Conservation (phyloP, 192 early-diverging fungal species). For the Backusella liffmaniae region DNA sequence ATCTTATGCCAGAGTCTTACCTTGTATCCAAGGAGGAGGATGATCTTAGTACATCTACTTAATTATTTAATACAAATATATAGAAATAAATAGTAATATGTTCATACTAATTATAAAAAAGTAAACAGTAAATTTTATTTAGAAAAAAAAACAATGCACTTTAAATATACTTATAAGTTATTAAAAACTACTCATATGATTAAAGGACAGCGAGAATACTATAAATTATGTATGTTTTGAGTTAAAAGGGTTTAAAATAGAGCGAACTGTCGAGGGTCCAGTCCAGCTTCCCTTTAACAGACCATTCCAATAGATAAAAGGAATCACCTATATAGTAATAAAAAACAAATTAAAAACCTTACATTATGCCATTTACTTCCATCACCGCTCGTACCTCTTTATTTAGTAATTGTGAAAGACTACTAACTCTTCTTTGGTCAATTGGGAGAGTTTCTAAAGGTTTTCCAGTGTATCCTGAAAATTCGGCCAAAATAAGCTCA, state of each 20-base stretch:
- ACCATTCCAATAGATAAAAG: constrained; percentile 79
- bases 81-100: constrained; percentile 8
- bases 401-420: constrained; percentile 67
- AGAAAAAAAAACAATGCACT: neutral
- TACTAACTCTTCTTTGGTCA: constrained; percentile 73
- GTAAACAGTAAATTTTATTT: neutral
- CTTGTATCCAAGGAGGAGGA: constrained; percentile 4
- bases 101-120: neutral
- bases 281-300: constrained; percentile 79
- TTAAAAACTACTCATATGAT: neutral
- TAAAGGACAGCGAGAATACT: neutral
- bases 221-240: constrained; percentile 10
- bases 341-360: neutral
- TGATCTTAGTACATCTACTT: neutral
- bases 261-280: constrained; percentile 66
- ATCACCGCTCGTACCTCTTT: constrained; percentile 54
- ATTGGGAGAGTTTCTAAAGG: constrained; percentile 83
- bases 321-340: constrained; percentile 51
- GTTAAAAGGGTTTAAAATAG: constrained; percentile 40
- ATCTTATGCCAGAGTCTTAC: constrained; percentile 10
- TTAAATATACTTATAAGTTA: neutral
- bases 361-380: neutral
- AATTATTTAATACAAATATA: constrained; percentile 1
- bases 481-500: constrained; percentile 84
- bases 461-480: constrained; percentile 70